Base-by-base conservation (phyloP, 2,329 filamentous ascomycete species). In the Aspergillus unguis region DNA sequence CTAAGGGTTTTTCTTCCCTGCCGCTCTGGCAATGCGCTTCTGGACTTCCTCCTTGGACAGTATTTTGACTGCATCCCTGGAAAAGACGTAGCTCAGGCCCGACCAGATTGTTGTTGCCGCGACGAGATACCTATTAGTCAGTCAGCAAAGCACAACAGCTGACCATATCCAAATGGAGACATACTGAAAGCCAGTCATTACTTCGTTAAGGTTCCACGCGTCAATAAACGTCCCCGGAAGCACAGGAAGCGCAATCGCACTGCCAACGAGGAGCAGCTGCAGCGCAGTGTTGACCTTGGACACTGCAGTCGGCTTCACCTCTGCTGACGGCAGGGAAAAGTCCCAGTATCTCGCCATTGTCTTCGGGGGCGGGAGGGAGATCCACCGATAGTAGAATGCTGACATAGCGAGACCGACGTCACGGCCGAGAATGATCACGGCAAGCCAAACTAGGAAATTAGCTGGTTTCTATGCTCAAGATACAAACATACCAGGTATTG, bases 291-390 rank as follows among this genome's bases (percentile, higher is more conserved):
- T 99, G 72, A 91, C 86, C 76, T 78, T 77, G 3, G 72, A 76
- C 35, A 77, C 72, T 32, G 66, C 65, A 1, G 75, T 76, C 1
- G 73, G 72, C 56, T 71, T 74, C 6, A 76, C 73, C 56, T 76
- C 73, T 3, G 74, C 74, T 7, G 72, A 75, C 8, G 76, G 94
- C 10, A 99, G 80, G 3, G 88, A 92, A 68, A 99, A 97, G 73
- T 99, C 94, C 94, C 94, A 99, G 73, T 97, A 99, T 17, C 94
- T 80, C 17, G 82, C 75, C 72, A 96, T 89, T 0, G 94, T 97
- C 75, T 97, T 97, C 1, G 94, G 94, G 0, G 89, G 86, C 0
- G 94, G 94, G 5, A 99, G 80, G 2, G 90, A 95, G 60, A 96
- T 95, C 83, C 90, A 97, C 58, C 94, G 87, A 72, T 94, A 97